phyloP scores from a whole-genome alignment of 148 eudicot genomes.

The Fagopyrum homotropicum region DNA sequence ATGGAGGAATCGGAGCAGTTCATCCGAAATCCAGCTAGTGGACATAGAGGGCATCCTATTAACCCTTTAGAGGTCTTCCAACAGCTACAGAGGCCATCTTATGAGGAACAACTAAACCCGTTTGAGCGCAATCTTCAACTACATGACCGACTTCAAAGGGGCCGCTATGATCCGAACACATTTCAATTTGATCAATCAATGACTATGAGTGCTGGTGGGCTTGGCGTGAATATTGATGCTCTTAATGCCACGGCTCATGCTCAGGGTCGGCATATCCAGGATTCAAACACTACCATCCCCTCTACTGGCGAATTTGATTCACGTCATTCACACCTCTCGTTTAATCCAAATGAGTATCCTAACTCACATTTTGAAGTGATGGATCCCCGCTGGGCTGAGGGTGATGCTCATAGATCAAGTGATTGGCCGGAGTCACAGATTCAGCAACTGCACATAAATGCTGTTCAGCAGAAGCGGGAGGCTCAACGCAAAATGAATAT shows the following conservation, averaged over 20 bases:
- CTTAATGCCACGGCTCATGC: slow-evolving; percentile 60
- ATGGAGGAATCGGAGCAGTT: slow-evolving; percentile 52
- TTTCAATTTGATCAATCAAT: slow-evolving; percentile 49
- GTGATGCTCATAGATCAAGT: slow-evolving; percentile 43
- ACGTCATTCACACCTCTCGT: slow-evolving; percentile 41
- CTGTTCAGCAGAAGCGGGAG: slow-evolving; percentile 60
- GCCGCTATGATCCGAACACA: slow-evolving; percentile 56
- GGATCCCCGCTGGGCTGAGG: slow-evolving; percentile 57
- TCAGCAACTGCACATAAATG: slow-evolving; percentile 50
- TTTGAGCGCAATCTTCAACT: slow-evolving; percentile 56
- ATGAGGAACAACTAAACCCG: slow-evolving; percentile 62
- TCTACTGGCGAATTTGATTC: slow-evolving; percentile 55
- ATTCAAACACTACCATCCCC: slow-evolving; percentile 39
- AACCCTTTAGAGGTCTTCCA: slow-evolving; percentile 64
- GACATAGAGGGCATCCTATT: slow-evolving; percentile 41
- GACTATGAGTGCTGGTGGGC: slow-evolving; percentile 52
- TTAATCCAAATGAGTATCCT: slow-evolving; percentile 39
- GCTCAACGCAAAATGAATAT: slow-evolving; percentile 32
- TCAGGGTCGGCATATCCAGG: slow-evolving; percentile 65
- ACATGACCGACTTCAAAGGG: slow-evolving; percentile 59
- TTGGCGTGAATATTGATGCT: slow-evolving; percentile 49
- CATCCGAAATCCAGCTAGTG: slow-evolving; percentile 37
- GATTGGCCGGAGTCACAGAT: slow-evolving; percentile 74
- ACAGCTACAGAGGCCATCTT: slow-evolving; percentile 55
- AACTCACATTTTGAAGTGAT: slow-evolving; percentile 36